Conservation (phyloP, 129 eudicot species). For the Pseudognaphalium luteoalbum region DNA sequence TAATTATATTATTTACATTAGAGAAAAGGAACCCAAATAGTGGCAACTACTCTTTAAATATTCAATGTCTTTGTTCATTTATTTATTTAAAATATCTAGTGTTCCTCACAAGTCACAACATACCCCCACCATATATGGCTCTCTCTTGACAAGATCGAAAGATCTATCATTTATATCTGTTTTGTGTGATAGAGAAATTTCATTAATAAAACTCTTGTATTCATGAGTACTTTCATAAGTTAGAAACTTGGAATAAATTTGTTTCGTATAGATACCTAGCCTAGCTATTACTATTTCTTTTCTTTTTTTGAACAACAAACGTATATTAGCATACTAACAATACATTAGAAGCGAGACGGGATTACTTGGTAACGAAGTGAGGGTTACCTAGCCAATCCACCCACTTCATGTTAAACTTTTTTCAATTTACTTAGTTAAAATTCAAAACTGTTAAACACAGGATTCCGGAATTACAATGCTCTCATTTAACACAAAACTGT, state of each 20-base stretch:
- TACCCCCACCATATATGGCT: slow-evolving; percentile 23
- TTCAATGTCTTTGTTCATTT: neutral
- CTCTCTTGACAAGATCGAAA: neutral
- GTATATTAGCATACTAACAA: no score
- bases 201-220: neutral
- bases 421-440: no score
- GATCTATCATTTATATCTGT: slow-evolving; percentile 23
- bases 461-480: no score
- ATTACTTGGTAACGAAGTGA: no score
- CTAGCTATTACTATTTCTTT: no score
- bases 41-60: slow-evolving; percentile 11
- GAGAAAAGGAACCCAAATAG: slow-evolving; percentile 19
- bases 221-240: neutral
- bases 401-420: no score
- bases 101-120: neutral
- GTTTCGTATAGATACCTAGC: no score
- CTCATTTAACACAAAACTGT: no score
- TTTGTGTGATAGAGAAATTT: slow-evolving; percentile 15
- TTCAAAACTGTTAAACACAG: no score
- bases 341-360: no score
- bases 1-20: slow-evolving; percentile 23
- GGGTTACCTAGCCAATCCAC: no score
- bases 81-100: slow-evolving; percentile 18
- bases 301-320: no score
- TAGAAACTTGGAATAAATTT: neutral